Evolutionary conservation across 2,329 filamentous ascomycete genomes (phyloP).

Genomic region (Xenosphaeropsis pyriputrescens): DNA sequence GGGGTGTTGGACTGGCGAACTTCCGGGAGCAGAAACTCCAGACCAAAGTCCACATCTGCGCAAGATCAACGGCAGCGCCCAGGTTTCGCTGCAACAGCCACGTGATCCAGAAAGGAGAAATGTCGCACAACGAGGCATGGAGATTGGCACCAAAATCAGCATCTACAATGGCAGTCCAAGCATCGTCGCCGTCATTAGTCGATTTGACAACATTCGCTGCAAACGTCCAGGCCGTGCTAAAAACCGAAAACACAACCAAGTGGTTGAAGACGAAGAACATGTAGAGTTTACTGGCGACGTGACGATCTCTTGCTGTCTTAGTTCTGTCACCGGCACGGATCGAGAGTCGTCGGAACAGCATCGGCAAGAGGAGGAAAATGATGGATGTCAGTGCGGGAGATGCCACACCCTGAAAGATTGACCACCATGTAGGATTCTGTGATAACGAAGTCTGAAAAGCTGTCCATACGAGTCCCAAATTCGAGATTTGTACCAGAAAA

Average conservation of each 20-base stretch:
- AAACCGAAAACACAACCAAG: constrained; percentile 82
- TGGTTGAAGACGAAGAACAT: constrained; percentile 98
- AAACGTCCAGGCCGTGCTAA: constrained; percentile 69
- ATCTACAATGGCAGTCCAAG: constrained; percentile 54
- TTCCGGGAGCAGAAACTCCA: constrained; percentile 75
- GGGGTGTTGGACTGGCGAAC: constrained; percentile 75
- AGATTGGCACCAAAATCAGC: constrained; percentile 47
- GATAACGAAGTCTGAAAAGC: constrained; percentile 54
- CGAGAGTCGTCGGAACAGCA: constrained; percentile 79
- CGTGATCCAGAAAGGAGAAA: constrained; percentile 87
- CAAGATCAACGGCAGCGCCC: constrained; percentile 85
- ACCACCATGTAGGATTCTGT: constrained; percentile 55
- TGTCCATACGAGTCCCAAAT: constrained; percentile 68
- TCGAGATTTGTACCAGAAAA: constrained; percentile 75
- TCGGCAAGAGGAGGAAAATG: constrained; percentile 76
- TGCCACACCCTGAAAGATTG: constrained; percentile 79
- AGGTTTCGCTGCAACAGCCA: constrained; percentile 88
- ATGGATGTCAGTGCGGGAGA: constrained; percentile 79
- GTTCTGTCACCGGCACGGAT: constrained; percentile 76
- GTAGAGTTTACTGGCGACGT: constrained; percentile 83
- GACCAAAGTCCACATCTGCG: constrained; percentile 72
- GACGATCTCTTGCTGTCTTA: constrained; percentile 82
- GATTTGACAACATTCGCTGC: constrained; percentile 47
- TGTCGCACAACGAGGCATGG: constrained; percentile 62
- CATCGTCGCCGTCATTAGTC: constrained; percentile 38